phyloP scores from a whole-genome alignment of 345 rosid species.

The Carallia brachiata region DNA sequence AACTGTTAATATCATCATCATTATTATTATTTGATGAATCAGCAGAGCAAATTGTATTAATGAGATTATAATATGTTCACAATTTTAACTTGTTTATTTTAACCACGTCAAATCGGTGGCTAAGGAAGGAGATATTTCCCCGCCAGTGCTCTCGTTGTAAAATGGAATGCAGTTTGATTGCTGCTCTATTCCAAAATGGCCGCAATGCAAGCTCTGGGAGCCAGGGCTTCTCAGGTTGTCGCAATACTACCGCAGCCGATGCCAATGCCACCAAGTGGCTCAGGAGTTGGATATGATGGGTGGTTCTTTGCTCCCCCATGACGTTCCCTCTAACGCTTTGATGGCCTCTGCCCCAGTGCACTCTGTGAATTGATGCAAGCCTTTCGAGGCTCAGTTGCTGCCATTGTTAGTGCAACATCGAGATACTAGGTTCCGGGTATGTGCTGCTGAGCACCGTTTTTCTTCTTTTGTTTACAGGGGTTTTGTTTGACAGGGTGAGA shows the following conservation, averaged over 20 bases:
- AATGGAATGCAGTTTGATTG: constrained; percentile 43
- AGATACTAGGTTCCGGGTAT: constrained; percentile 11
- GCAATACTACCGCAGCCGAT: constrained; percentile 20
- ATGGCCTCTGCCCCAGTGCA: constrained; percentile 65
- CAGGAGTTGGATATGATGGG: constrained; percentile 49
- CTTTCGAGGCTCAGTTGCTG: constrained; percentile 24
- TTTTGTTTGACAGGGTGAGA: not conserved
- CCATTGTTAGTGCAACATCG: constrained; percentile 2
- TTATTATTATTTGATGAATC: too few relatives aligned
- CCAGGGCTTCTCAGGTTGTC: constrained; percentile 63
- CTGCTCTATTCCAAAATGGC: constrained; percentile 44
- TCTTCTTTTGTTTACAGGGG: constrained; percentile 32
- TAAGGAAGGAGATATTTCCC: constrained; percentile 67
- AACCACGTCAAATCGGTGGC: constrained; percentile 66
- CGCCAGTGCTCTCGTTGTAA: constrained; percentile 47
- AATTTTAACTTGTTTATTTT: constrained; percentile 25
- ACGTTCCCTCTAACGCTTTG: constrained; percentile 47
- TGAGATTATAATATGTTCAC: too few relatives aligned
- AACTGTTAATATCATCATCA: too few relatives aligned
- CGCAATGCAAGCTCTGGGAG: constrained; percentile 62
- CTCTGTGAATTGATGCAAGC: constrained; percentile 49
- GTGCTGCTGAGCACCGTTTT: constrained; percentile 21
- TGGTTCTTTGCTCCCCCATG: constrained; percentile 52
- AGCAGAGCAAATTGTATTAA: too few relatives aligned
- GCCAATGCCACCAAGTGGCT: constrained; percentile 18